These are phyloP conservation scores for Monosporozyma unispora DNA, from an alignment of 805 yeast species.

Conservation along the genomic window DNA sequence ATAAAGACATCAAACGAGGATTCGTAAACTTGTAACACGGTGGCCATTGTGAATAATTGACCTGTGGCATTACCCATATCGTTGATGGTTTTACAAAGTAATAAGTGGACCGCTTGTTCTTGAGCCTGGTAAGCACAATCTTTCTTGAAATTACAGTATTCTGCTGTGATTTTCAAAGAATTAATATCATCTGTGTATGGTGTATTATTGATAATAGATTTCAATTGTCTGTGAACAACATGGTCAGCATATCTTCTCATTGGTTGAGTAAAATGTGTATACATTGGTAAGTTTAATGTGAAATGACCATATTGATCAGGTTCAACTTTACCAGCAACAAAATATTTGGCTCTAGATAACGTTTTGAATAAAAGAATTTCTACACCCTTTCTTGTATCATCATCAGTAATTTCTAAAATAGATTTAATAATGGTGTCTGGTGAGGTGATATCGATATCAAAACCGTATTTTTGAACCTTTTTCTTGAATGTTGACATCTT, in stretches of 20 bases:
- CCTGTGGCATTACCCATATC: slow-evolving; percentile 66
- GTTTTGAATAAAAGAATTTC: slow-evolving; percentile 76
- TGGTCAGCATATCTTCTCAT: slow-evolving; percentile 86
- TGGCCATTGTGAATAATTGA: slow-evolving; percentile 74
- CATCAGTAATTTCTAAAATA: slow-evolving; percentile 53
- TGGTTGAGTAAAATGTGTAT: slow-evolving; percentile 92
- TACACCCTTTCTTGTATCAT: slow-evolving; percentile 56
- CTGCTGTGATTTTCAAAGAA: slow-evolving; percentile 70
- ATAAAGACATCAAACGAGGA: slow-evolving; percentile 89
- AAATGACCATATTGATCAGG: slow-evolving; percentile 72
- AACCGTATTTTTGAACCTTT: slow-evolving; percentile 57
- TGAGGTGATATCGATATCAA: slow-evolving; percentile 62
- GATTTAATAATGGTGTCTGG: slow-evolving; percentile 67
- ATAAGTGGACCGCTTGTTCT: slow-evolving; percentile 85
- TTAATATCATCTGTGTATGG: slow-evolving; percentile 50
- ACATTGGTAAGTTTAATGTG: slow-evolving; percentile 71
- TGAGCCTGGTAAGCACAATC: slow-evolving; percentile 92
- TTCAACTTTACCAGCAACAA: slow-evolving; percentile 79
- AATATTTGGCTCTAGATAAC: slow-evolving; percentile 78
- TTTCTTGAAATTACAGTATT: slow-evolving; percentile 89
- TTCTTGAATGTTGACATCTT: slow-evolving; percentile 72
- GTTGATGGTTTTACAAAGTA: slow-evolving; percentile 74
- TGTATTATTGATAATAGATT: slow-evolving; percentile 42
- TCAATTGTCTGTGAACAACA: slow-evolving; percentile 87
- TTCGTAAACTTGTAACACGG: slow-evolving; percentile 87